Evolutionary conservation across 805 yeast genomes (phyloP), one percentile per base, ranked within the genome.

Genomic region (Candida xyloterini): DNA sequence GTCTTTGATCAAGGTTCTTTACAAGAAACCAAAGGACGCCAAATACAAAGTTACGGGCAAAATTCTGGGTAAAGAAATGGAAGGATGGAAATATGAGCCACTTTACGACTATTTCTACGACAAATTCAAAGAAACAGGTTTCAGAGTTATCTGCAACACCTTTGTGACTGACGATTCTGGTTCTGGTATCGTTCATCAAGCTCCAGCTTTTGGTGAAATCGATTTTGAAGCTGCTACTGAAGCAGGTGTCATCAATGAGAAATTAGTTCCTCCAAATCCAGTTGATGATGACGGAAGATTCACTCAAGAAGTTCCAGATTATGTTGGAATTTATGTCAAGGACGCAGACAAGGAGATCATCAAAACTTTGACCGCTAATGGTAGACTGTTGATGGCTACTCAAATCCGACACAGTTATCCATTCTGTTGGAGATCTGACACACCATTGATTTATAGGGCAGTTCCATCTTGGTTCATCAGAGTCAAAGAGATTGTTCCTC

Each of bases 381-480:
- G 95, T 36, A 76, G 82, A 51, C 52, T 93, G 26, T 71, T 93
- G 50, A 76, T 79, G 30, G 83, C 81, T 42, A 71, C 87, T 30
- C 98, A 93, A 73, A 74, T 90, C 52, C 81, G 81, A 69, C 99
- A 93, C 75, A 84, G 95, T 65, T 93, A 93, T 67, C 99, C 99
- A 57, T 93, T 93, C 84, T 93, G 99, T 73, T 93, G 99, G 99
- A 84, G 99, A 78, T 91, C 98, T 3, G 99, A 93, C 62, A 93
- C 99, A 22, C 99, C 99, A 39, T 79, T 93, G 62, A 66, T 93
- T 52, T 93, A 93, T 73, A 81, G 95, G 71, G 82, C 96, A 27
- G 97, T 93, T 51, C 99, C 99, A 36, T 91, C 98, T 24, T 93
- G 99, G 99, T 93, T 93, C 58, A 93, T 93, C 44, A 83, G 95